Conservation (phyloP, 2,329 filamentous ascomycete genomes). For the Calonectria henricotiae region DNA sequence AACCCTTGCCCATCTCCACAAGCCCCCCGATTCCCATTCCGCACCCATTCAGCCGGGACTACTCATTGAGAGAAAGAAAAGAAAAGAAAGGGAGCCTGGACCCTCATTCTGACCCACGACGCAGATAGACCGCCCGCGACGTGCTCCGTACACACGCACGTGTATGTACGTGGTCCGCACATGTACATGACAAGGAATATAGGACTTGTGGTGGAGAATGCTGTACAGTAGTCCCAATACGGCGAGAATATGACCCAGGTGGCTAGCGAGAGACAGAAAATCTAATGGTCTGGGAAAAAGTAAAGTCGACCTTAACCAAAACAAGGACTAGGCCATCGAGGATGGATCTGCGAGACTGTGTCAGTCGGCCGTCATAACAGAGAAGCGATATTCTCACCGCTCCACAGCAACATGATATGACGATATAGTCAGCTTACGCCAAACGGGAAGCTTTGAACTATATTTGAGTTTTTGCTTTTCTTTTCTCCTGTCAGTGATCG, state of each 20-base stretch:
- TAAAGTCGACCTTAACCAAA: conserved; percentile 17
- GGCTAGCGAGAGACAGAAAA: conserved; percentile 29
- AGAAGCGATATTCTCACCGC: conserved; percentile 40
- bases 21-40: conserved; percentile 5
- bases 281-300: conserved; percentile 33
- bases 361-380: conserved; percentile 15
- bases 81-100: neutral
- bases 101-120: conserved; percentile 21
- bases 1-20: conserved; percentile 21
- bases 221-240: conserved; percentile 29
- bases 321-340: neutral
- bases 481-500: conserved; percentile 12
- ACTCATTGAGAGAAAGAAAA: conserved; percentile 2
- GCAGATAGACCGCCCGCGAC: conserved; percentile 27
- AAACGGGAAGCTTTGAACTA: neutral
- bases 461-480: conserved; percentile 8
- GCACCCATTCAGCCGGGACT: conserved; percentile 40
- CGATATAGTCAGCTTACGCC: conserved; percentile 3
- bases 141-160: neutral
- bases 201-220: conserved; percentile 31
- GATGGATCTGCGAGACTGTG: conserved; percentile 37
- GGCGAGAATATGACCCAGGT: conserved; percentile 27
- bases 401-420: conserved; percentile 14
- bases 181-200: conserved; percentile 18
- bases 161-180: conserved; percentile 10